Base-by-base conservation (phyloP, 2,329 filamentous ascomycete genomes). In the Orbilia oligospora region DNA sequence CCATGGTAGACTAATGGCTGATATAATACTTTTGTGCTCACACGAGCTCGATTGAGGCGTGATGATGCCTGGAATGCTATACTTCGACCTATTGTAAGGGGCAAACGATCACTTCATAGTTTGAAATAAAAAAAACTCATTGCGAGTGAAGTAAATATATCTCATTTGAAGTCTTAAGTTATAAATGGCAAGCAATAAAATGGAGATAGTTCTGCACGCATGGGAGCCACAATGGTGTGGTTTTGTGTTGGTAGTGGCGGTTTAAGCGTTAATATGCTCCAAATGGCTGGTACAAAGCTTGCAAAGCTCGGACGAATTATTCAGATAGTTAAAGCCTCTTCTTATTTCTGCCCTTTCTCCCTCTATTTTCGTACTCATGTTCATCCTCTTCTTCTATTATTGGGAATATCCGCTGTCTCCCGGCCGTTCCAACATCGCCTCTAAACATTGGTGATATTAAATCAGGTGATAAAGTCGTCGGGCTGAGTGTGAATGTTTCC, bases 381-480 rank as follows among this genome's bases (percentile, higher is more conserved):
- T 78, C 75, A 38, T 78, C 75, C 55, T 78, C 75, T 24, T 78
- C 75, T 49, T 78, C 75, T 18, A 78, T 18, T 53, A 78, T 78
- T 46, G 75, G 75, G 41, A 78, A 78, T 63, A 78, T 78, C 68
- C 38, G 68, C 64, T 78, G 68, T 24, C 75, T 63, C 18, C 53
- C 71, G 12, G n/a, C n/a, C n/a, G 44, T 41, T 3, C 8, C 14
- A 41, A 41, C 5, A 24, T 61, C 56, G 18, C 56, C 56, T 9
- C 56, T 61, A 20, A 63, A 49, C 12, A 30, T 30, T 22, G 66
- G 24, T 27, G 67, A 53, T 24, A 71, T 41, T 30, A 75, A 33
- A 30, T 66, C 63, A 24, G 71, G 51, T 27, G 71, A 75, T 33
- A 75, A 33, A 2, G 75, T 72, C 9, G 75, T 78, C 46, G 75